Conservation (phyloP, 768 basidiomycete species). For the Pulveroboletus sp. region DNA sequence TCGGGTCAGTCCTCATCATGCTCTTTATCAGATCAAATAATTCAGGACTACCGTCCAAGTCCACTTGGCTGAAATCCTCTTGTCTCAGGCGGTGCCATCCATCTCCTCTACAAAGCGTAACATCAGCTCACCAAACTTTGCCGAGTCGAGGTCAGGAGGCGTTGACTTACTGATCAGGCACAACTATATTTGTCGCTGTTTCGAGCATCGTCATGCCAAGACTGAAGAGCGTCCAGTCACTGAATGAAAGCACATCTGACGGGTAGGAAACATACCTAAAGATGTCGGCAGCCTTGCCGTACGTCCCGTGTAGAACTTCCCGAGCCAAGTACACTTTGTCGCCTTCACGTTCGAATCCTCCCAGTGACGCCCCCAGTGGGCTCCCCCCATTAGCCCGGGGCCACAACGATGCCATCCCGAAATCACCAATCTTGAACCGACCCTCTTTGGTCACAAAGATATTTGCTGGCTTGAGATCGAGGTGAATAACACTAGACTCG, state of each 20-base stretch:
- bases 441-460: constrained; percentile 87
- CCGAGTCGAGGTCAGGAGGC: no score
- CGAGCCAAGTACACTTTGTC: constrained; percentile 97
- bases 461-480: constrained; percentile 97
- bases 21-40: constrained; percentile 62
- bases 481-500: constrained; percentile 80
- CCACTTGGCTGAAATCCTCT: constrained; percentile 87
- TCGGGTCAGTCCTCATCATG: constrained; percentile 76
- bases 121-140: constrained; percentile 12
- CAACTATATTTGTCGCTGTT: constrained; percentile 91
- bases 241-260: background rate
- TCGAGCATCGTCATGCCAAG: constrained; percentile 96
- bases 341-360: constrained; percentile 89
- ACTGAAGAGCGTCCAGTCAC: constrained; percentile 42
- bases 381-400: constrained; percentile 48
- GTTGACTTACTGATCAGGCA: constrained; percentile 91
- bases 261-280: constrained; percentile 68
- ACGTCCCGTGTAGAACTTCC: constrained; percentile 87
- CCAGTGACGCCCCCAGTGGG: constrained; percentile 33
- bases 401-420: constrained; percentile 97
- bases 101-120: constrained; percentile 60
- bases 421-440: constrained; percentile 94
- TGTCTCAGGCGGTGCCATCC: constrained; percentile 90
- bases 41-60: constrained; percentile 59
- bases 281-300: constrained; percentile 92